Base-by-base conservation (phyloP, 2,329 filamentous ascomycete genomes). In the Neofusicoccum ribis region DNA sequence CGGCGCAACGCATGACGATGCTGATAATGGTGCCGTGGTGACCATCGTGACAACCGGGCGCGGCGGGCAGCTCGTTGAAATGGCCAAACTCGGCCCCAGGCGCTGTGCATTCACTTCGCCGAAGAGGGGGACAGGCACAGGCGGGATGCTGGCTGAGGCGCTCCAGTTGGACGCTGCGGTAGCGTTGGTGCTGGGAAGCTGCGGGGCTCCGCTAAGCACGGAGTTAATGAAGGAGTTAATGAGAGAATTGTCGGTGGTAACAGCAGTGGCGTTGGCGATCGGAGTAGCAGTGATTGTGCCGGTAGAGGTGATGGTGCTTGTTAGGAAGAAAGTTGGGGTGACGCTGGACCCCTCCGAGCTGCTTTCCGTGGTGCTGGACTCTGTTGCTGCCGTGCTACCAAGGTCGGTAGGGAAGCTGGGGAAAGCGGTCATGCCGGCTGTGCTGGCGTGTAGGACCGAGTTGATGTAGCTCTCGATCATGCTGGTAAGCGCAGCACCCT, bases 161-260 rank as follows among this genome's bases (percentile, higher is more conserved):
- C 20, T 34, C 39, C 20, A 44, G 43, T 54, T 46, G n/a, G 49
- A n/a, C 14, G 39, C 11, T 11, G 31, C 5, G 12, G 74, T 74
- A 14, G 73, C 76, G 1, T 76, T 76, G 3, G 72, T 69, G 67
- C 77, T 80, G 23, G 77, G 74, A 0, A 76, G 70, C 50, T 63
- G 62, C 43, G 69, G 67, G 8, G 27, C 34, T 14, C 27, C 41
- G 14, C 71, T 63, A 58, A 63, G 36, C 50, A 67, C 50, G 31
- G 63, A 17, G 17, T 67, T 43, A 7, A 64, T 39, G 37, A 34
- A 59, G 12, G 46, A 62, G 52, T 27, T 44, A 54, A 34, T 56
- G 31, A 49, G 20, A 43, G 36, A 27, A 15, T 34, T 46, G 15
- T 59, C 36, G 51, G 56, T 58, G 14, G 7, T 14, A 20, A 34